Base-by-base conservation (phyloP, 805 yeast genomes). In the Metschnikowia proteae region DNA sequence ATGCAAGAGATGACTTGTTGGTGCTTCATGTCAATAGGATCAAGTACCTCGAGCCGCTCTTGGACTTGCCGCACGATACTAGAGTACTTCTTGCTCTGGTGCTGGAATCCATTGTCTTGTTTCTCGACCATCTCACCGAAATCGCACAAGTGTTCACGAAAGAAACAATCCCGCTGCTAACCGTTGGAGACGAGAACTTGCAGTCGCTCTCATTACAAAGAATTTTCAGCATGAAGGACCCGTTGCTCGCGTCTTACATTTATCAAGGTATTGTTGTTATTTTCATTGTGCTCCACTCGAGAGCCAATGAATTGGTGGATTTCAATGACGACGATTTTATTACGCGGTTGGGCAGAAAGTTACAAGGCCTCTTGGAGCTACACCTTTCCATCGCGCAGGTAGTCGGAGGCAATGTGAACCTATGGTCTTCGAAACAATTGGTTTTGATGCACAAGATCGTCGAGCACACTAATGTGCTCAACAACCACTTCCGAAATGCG, bases 241-340 rank as follows among this genome's bases (percentile, higher is more conserved):
- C 81, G 13, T 76, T 76, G 49, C 68, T 76, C 45, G 75, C 74
- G 54, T 68, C 78, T 2, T 78, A 76, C 45, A 62, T 76, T 8
- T 76, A 77, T 58, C 82, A 78, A 56, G 79, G 81, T 2, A 64
- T 78, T 44, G 74, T 79, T 46, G 80, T 78, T 23, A 67, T 74
- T 23, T 78, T 72, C 61, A 76, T 80, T 0, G 59, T 78, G 52
- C 60, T 79, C 55, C 79, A 76, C 56, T 62, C 73, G 46, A 73
- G 73, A 25, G 71, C 63, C 46, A 63, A 63, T 13, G 67, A 64
- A n/a, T 60, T 74, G 43, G 52, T 67, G 17, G 59, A 57, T 23
- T 59, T 45, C 11, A 50, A 52, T 32, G 48, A 45, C 33, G 48
- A 38, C 34, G 56, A 55, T 10, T 66, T 67, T 37, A 57, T 68